phyloP scores from a whole-genome alignment of 2,329 filamentous ascomycete genomes.

The Stagonosporopsis rhizophila region DNA sequence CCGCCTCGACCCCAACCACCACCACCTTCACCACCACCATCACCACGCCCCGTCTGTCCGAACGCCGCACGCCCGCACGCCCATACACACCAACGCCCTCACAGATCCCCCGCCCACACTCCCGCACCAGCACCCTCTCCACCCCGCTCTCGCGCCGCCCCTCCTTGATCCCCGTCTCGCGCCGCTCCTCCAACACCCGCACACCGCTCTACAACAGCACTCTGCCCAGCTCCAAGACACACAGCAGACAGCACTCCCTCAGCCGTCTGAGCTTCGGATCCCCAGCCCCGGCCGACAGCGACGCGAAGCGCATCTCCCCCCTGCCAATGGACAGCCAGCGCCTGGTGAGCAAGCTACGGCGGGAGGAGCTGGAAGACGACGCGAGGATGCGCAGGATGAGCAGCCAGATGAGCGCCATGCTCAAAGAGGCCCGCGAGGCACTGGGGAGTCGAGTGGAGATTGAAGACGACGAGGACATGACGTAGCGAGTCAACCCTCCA shows the following conservation, averaged over 20 bases:
- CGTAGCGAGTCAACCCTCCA: no score
- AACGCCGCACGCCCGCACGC: conserved; percentile 38
- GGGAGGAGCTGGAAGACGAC: conserved; percentile 80
- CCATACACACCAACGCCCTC: conserved; percentile 41
- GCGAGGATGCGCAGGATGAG: conserved; percentile 82
- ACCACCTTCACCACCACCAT: conserved; percentile 23
- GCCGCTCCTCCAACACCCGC: conserved; percentile 46
- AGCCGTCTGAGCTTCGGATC: conserved; percentile 46
- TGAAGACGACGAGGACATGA: conserved; percentile 42
- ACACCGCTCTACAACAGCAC: conserved; percentile 27
- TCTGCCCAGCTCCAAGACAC: conserved; percentile 10
- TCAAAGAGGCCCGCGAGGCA: conserved; percentile 85
- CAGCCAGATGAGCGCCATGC: conserved; percentile 81
- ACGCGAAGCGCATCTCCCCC: conserved; percentile 34
- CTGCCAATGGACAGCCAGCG: conserved; percentile 72
- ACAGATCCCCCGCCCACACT: conserved; percentile 45
- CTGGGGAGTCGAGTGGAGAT: conserved; percentile 63
- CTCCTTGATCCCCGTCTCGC: conserved; percentile 55
- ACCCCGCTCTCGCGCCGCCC: conserved; percentile 32
- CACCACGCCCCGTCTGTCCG: conserved; percentile 45
- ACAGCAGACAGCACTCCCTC: conserved; percentile 34
- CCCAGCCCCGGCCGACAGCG: conserved; percentile 32
- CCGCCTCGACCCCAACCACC: no score
- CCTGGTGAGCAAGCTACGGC: conserved; percentile 73
- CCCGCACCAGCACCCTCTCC: conserved; percentile 28